Percentiles rank a stretch among this genome's conserved stretches.
Conservation (phyloP, 2,329 filamentous ascomycete species). For the Lanzia echinophila region DNA sequence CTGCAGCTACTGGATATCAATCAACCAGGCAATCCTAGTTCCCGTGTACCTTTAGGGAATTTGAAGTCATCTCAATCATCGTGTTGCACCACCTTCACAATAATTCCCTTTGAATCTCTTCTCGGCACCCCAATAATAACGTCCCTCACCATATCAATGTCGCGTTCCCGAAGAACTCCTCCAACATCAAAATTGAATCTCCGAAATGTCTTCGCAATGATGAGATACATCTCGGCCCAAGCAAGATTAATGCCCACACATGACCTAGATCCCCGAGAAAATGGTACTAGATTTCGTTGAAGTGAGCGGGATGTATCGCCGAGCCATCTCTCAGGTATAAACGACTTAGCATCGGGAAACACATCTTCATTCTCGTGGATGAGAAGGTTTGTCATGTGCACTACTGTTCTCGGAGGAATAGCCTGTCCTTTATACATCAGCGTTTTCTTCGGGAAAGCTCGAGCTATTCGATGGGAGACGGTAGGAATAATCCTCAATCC, state of each 20-base stretch:
- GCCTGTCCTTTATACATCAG: neutral
- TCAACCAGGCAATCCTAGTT: no score
- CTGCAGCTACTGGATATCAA: no score
- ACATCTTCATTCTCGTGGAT: constrained; percentile 29
- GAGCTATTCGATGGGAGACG: neutral
- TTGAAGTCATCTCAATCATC: neutral
- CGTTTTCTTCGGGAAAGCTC: neutral
- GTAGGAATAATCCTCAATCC: constrained; percentile 17
- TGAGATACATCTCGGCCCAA: constrained; percentile 27
- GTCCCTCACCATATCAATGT: neutral
- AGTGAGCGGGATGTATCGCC: constrained; percentile 15
- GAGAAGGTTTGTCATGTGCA: constrained; percentile 34
- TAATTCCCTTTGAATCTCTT: neutral
- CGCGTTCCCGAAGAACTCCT: neutral
- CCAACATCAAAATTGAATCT: constrained; percentile 1
- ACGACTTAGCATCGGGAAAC: constrained; percentile 22
- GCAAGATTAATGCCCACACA: constrained; percentile 28
- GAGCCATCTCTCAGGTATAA: constrained; percentile 35
- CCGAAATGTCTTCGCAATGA: constrained; percentile 15
- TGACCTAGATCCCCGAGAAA: constrained; percentile 22
- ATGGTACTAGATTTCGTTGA: constrained; percentile 23
- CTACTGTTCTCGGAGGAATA: constrained; percentile 29
- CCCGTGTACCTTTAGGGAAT: no score
- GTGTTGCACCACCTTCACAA: neutral
- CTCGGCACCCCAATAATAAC: neutral